Evolutionary conservation across 805 yeast genomes (phyloP).

Genomic region (Sugiyamaella marilandica): DNA sequence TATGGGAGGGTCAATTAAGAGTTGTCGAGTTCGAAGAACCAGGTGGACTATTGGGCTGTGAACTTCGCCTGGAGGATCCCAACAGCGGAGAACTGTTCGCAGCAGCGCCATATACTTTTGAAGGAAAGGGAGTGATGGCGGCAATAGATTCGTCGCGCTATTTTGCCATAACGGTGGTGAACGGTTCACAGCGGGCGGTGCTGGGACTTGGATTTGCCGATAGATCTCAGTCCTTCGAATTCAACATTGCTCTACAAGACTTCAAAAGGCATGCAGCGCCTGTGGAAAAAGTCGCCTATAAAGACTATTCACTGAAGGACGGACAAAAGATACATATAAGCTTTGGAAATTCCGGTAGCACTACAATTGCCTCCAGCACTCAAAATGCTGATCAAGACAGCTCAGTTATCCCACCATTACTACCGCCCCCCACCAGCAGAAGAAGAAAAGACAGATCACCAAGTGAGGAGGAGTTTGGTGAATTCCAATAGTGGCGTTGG

Average conservation of each 20-base stretch:
- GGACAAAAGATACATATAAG: slow-evolving; percentile 26
- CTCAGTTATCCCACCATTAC: slow-evolving; percentile 19
- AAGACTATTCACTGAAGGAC: slow-evolving; percentile 26
- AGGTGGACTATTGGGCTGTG: slow-evolving; percentile 21
- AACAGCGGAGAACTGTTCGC: slow-evolving; percentile 35
- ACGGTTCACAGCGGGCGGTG: slow-evolving; percentile 34
- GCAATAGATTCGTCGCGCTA: slow-evolving; percentile 33
- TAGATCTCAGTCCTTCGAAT: slow-evolving; percentile 33
- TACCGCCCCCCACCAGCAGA: slow-evolving; percentile 25
- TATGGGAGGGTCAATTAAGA: slow-evolving; percentile 35
- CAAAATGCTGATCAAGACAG: neutral
- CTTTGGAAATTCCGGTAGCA: slow-evolving; percentile 13
- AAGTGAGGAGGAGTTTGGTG: slow-evolving; percentile 35
- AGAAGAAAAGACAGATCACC: neutral
- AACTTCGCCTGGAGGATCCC: slow-evolving; percentile 30
- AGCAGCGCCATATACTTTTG: slow-evolving; percentile 30
- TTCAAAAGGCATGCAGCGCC: slow-evolving; percentile 24
- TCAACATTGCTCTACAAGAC: slow-evolving; percentile 36
- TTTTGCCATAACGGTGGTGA: slow-evolving; percentile 35
- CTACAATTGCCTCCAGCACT: neutral
- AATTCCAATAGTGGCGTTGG: slow-evolving; percentile 25
- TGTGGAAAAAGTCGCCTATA: slow-evolving; percentile 4
- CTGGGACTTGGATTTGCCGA: slow-evolving; percentile 41
- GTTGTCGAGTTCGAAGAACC: slow-evolving; percentile 27
- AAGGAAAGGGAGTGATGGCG: slow-evolving; percentile 31